Base-by-base conservation (phyloP, 352 stramenopile species). In the Phytophthora litchii region DNA sequence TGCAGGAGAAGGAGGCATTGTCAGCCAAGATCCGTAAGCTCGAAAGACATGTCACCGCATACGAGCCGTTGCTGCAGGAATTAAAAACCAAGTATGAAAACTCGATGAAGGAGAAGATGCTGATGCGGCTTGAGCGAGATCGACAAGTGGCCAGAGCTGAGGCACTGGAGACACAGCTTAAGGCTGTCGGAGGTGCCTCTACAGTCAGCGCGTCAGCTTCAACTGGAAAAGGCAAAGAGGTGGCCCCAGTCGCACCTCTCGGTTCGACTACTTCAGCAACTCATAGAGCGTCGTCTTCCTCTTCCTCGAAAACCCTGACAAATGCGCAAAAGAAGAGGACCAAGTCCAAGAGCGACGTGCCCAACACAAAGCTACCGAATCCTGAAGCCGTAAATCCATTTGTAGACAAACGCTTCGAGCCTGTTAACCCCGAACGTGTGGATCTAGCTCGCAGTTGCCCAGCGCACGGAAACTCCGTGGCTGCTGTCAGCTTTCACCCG, bases 41-140 rank as follows among this genome's bases (percentile, higher is more conserved):
- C 17, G 91, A 97, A 50, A 88, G 94, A 34, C 92, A 98, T 58
- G 91, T 94, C 17, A 77, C 91, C 9, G 76, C 87, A 3, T 98
- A 98, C 59, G 95, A 98, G 67, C 94, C 93, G 27, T 70, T 96
- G 54, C 78, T 98, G 11, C 78, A 96, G 52, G 93, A 98, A 56
- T 76, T 98, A 25, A 95, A 97, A 58, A 64, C 74, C 49, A 98
- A 98, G 70, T 98, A 98, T 64, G 89, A 97, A 63, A 89, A 90
- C 42, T 92, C 90, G 6, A 98, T 98, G 87, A 98, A 98, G 67
- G 95, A 98, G 67, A 98, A 98, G 65, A 98, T 98, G 94, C 87
- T 98, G 25, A 97, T 97, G 84, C 86, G 91, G 6, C 86, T 98
- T 36, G 93, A 98, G 66, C 73, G 94, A 16, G 95, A 98, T 55